phyloP scores from a whole-genome alignment of 2,329 filamentous ascomycete genomes.

The Pseudogymnoascus sp. region DNA sequence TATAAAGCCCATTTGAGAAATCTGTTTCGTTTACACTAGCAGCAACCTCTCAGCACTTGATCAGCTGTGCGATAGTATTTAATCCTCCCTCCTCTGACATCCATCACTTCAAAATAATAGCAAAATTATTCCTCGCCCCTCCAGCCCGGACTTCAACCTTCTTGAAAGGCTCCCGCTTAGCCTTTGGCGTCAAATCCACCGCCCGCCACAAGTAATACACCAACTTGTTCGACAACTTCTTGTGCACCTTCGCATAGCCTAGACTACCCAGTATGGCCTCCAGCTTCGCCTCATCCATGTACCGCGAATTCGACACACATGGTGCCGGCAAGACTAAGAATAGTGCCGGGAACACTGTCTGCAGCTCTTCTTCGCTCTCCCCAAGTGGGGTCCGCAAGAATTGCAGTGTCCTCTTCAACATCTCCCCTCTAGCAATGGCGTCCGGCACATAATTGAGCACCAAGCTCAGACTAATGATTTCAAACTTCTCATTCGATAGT shows the following conservation, averaged over 20 bases:
- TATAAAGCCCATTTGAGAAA: neutral
- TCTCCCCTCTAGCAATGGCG: slow-evolving; percentile 65
- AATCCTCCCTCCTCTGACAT: neutral
- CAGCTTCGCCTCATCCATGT: slow-evolving; percentile 67
- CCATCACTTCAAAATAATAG: slow-evolving; percentile 55
- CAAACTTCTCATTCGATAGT: slow-evolving; percentile 59
- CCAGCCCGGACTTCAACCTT: slow-evolving; percentile 77
- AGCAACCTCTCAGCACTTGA: slow-evolving; percentile 9
- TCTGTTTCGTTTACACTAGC: slow-evolving; percentile 10
- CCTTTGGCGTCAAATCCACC: slow-evolving; percentile 21
- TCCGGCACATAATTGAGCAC: slow-evolving; percentile 93
- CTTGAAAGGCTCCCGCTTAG: slow-evolving; percentile 39
- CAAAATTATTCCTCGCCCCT: slow-evolving; percentile 79
- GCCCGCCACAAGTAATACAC: slow-evolving; percentile 82
- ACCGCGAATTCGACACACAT: slow-evolving; percentile 84
- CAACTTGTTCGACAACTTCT: slow-evolving; percentile 74
- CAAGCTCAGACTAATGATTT: slow-evolving; percentile 84
- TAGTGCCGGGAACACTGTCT: slow-evolving; percentile 54
- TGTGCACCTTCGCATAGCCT: slow-evolving; percentile 59
- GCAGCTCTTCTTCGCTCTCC: slow-evolving; percentile 19
- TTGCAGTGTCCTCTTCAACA: slow-evolving; percentile 68
- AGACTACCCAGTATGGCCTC: slow-evolving; percentile 67
- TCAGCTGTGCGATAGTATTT: slow-evolving; percentile 4
- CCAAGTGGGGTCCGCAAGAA: slow-evolving; percentile 49
- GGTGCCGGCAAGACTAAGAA: slow-evolving; percentile 87